phyloP scores from a whole-genome alignment of 2,329 filamentous ascomycete species.

The Alternaria ethzedia region DNA sequence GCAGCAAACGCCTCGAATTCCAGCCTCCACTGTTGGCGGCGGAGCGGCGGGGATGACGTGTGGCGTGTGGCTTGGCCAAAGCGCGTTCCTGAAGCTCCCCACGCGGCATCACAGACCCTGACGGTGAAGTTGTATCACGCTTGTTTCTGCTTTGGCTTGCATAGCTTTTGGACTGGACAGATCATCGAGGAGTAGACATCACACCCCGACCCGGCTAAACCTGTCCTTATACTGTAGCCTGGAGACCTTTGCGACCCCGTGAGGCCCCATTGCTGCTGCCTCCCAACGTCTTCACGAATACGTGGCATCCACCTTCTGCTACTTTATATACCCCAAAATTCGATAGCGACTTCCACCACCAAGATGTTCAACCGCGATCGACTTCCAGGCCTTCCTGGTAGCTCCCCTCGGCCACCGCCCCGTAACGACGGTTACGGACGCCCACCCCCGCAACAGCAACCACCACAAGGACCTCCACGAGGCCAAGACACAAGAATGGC shows the following conservation, averaged over 20 bases:
- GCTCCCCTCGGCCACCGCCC: conserved; percentile 50
- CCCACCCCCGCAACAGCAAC: conserved; percentile 37
- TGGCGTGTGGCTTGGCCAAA: conserved; percentile 16
- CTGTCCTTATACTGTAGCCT: not conserved
- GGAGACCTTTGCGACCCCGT: conserved; percentile 1
- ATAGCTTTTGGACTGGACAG: not conserved
- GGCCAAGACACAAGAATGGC: conserved; percentile 41
- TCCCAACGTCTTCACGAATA: not conserved
- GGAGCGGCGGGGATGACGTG: conserved; percentile 14
- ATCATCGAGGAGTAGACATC: not conserved
- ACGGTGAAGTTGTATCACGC: not conserved
- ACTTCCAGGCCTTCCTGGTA: conserved; percentile 54
- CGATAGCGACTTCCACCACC: not conserved
- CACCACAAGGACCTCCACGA: conserved; percentile 23
- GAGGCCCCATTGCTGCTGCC: conserved; percentile 2
- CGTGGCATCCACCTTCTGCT: not conserved
- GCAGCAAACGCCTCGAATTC: not conserved
- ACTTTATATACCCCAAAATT: not conserved
- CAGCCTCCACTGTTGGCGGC: not conserved
- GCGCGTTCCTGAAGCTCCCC: conserved; percentile 3
- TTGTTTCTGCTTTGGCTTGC: not conserved
- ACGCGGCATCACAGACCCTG: not conserved
- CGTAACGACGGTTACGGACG: conserved; percentile 53
- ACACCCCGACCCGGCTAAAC: not conserved
- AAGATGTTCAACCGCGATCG: conserved; percentile 65